A percentile compares a stretch with the other conserved stretches of the same genome.
Evolutionary conservation across 2,329 filamentous ascomycete genomes (phyloP).

Genomic region (Trichophyton verrucosum): DNA sequence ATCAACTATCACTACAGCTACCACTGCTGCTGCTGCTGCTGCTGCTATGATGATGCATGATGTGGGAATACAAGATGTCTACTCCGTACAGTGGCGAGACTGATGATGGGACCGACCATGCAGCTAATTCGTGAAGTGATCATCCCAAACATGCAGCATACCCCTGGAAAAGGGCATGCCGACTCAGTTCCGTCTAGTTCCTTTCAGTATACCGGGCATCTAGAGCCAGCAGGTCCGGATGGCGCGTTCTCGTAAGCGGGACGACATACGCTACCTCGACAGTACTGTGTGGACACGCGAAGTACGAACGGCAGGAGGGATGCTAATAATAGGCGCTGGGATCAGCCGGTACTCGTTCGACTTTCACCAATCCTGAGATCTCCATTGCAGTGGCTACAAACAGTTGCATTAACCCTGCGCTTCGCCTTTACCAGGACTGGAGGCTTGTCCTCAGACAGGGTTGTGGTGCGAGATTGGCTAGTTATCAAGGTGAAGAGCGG

Average conservation of each 20-base stretch:
- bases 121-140: not conserved
- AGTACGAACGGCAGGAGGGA: too few relatives aligned
- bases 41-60: too few relatives aligned
- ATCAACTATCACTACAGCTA: not conserved
- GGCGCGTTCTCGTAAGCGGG: not conserved
- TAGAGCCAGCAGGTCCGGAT: not conserved
- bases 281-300: too few relatives aligned
- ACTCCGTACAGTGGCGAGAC: not conserved
- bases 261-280: not conserved
- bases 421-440: not conserved
- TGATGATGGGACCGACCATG: not conserved
- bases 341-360: too few relatives aligned
- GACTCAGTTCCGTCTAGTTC: not conserved
- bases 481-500: not conserved
- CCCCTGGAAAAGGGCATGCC: not conserved
- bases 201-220: not conserved
- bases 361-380: too few relatives aligned
- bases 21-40: too few relatives aligned
- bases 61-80: not conserved
- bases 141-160: not conserved
- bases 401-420: too few relatives aligned
- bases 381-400: too few relatives aligned
- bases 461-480: not conserved
- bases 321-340: too few relatives aligned
- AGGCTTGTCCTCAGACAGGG: not conserved